These are phyloP conservation scores for Tricholomella constricta DNA, from an alignment of 768 basidiomycete genomes.

Conservation along the genomic window DNA sequence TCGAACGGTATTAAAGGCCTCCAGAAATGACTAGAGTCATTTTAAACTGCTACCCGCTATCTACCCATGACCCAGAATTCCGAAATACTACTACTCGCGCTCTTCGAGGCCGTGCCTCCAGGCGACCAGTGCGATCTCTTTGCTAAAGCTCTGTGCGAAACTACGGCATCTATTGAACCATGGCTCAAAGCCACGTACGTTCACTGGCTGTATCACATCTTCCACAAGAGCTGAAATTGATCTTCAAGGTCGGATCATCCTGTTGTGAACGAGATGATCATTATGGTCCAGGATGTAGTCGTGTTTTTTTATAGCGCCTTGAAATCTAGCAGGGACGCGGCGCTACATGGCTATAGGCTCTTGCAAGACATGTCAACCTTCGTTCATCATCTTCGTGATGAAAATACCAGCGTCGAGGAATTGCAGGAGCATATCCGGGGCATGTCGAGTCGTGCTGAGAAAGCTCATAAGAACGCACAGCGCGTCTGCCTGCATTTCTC, in stretches of 20 bases:
- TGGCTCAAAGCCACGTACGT: constrained; percentile 12
- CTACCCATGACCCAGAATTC: background rate
- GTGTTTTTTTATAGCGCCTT: constrained; percentile 16
- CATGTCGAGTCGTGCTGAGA: constrained; percentile 1
- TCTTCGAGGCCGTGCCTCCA: background rate
- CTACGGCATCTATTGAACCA: constrained; percentile 2
- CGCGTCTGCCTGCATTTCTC: background rate
- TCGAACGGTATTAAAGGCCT: too few species aligned
- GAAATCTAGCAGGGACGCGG: constrained; percentile 1
- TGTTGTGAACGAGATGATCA: constrained; percentile 15
- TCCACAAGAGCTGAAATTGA: background rate
- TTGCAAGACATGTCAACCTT: background rate
- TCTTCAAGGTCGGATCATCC: constrained; percentile 12
- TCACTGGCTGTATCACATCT: background rate
- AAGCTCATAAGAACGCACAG: background rate
- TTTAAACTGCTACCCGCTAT: too few species aligned
- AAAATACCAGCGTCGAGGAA: background rate
- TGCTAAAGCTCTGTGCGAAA: background rate
- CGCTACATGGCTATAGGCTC: constrained; percentile 2
- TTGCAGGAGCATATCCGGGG: background rate
- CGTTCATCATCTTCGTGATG: background rate
- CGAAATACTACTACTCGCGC: background rate
- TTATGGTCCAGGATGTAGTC: constrained; percentile 10
- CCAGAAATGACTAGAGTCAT: too few species aligned
- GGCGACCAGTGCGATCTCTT: background rate